Percentiles rank a stretch among this genome's conserved stretches.
Evolutionary conservation across 805 yeast species (phyloP).

Genomic region (Metschnikowia sp.): DNA sequence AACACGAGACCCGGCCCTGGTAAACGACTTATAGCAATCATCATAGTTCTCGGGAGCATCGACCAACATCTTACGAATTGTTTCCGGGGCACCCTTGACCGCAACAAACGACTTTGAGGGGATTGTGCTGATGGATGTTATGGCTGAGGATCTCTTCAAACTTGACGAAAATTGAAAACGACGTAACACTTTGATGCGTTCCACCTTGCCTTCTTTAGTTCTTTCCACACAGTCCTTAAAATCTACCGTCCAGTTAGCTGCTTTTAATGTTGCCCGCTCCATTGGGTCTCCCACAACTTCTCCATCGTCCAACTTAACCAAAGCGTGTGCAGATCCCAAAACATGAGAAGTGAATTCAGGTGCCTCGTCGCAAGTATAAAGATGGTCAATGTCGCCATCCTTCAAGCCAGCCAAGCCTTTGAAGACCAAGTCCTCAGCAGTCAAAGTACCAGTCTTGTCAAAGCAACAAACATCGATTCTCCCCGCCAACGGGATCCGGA

Average conservation of each 20-base stretch:
- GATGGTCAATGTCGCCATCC: constrained; percentile 48
- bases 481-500: constrained; percentile 96
- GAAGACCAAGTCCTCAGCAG: constrained; percentile 93
- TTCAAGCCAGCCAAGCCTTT: constrained; percentile 92
- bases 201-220: constrained; percentile 26
- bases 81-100: constrained; percentile 98
- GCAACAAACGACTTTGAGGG: constrained; percentile 62
- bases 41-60: constrained; percentile 78
- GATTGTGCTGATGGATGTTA: constrained; percentile 53
- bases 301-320: constrained; percentile 92
- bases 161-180: constrained; percentile 97
- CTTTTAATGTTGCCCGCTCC: constrained; percentile 94
- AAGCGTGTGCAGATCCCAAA: constrained; percentile 93
- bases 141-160: constrained; percentile 88
- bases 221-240: constrained; percentile 68
- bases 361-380: constrained; percentile 56
- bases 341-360: constrained; percentile 68
- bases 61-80: constrained; percentile 72
- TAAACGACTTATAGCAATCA: constrained; percentile 79
- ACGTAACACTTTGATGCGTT: constrained; percentile 71
- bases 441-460: constrained; percentile 96
- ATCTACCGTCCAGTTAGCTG: constrained; percentile 81
- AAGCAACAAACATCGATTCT: constrained; percentile 98
- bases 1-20: constrained; percentile 95
- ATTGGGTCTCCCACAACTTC: constrained; percentile 98